A percentile compares a stretch with the other conserved stretches of the same genome.
These are phyloP conservation scores for Irpex sp. DNA, from an alignment of 1,284 basidiomycete species.

Conservation along the genomic window DNA sequence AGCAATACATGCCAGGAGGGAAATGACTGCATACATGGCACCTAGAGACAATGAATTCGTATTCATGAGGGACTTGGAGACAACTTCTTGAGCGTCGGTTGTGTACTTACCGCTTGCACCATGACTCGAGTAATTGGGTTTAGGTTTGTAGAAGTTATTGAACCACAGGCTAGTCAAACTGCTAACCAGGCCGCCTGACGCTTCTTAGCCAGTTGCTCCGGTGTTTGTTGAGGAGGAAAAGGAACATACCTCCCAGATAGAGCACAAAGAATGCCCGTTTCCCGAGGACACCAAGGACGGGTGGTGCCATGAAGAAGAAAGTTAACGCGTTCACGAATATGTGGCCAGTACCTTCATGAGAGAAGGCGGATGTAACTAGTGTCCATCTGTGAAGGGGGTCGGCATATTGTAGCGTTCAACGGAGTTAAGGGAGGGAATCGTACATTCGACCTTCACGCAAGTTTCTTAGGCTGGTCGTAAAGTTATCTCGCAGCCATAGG, in stretches of 20 bases:
- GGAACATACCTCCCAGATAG: conserved; percentile 66
- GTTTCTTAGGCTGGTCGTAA: conserved; percentile 62
- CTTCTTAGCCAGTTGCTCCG: neutral
- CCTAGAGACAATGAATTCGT: conserved; percentile 33
- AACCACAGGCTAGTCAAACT: conserved; percentile 60
- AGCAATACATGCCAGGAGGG: conserved; percentile 67
- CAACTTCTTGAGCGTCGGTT: neutral
- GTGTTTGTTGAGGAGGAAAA: neutral
- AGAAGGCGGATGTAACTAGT: conserved; percentile 72
- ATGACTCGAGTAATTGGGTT: conserved; percentile 47
- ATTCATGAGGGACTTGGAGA: neutral
- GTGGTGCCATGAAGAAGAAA: conserved; percentile 76
- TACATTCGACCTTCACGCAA: conserved; percentile 68
- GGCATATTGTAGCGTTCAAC: conserved; percentile 7
- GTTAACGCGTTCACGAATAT: conserved; percentile 78
- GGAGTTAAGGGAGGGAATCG: conserved; percentile 20
- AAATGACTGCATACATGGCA: conserved; percentile 72
- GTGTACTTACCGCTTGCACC: conserved; percentile 68
- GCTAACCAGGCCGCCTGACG: conserved; percentile 59
- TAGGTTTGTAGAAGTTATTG: conserved; percentile 40
- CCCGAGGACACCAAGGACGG: conserved; percentile 68
- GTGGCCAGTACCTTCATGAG: conserved; percentile 62
- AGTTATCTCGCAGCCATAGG: conserved; percentile 67
- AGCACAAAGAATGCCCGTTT: conserved; percentile 68
- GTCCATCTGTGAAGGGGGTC: conserved; percentile 65